Conservation (phyloP, 106 monocot species). For the Apostasia shenzhenica region DNA sequence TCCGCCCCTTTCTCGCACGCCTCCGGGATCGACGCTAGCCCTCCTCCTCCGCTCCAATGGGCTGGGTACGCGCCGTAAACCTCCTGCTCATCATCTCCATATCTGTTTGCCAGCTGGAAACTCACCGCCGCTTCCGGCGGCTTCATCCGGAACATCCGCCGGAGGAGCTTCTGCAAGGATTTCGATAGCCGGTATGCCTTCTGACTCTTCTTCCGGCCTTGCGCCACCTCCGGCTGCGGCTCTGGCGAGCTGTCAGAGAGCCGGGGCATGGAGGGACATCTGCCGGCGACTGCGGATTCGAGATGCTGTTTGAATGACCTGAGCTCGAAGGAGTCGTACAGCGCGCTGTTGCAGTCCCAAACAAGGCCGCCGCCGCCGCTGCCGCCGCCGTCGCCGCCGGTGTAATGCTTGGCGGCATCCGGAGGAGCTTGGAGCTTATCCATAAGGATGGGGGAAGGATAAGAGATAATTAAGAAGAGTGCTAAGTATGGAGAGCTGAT, state of each 20-base stretch:
- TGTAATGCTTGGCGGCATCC: too few species aligned
- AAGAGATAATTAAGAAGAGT: too few species aligned
- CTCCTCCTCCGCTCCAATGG: slow-evolving; percentile 4
- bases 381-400: too few species aligned
- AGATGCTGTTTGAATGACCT: slow-evolving; percentile 50
- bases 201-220: slow-evolving; percentile 12
- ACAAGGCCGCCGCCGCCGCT: neutral
- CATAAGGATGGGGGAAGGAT: neutral
- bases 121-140: neutral
- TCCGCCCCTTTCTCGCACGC: slow-evolving; percentile 22
- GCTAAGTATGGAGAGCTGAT: too few species aligned
- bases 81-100: neutral
- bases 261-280: slow-evolving; percentile 24
- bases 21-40: slow-evolving; percentile 31
- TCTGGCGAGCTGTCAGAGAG: neutral
- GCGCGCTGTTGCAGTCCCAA: slow-evolving; percentile 74
- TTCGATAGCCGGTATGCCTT: slow-evolving; percentile 5
- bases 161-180: slow-evolving; percentile 23
- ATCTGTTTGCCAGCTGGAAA: neutral
- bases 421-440: neutral
- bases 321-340: slow-evolving; percentile 84
- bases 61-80: neutral
- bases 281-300: slow-evolving; percentile 18
- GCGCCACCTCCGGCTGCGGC: neutral
- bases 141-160: slow-evolving; percentile 18